Evolutionary conservation across 805 yeast genomes (phyloP).

Genomic region (Yarrowia yakushimensis): DNA sequence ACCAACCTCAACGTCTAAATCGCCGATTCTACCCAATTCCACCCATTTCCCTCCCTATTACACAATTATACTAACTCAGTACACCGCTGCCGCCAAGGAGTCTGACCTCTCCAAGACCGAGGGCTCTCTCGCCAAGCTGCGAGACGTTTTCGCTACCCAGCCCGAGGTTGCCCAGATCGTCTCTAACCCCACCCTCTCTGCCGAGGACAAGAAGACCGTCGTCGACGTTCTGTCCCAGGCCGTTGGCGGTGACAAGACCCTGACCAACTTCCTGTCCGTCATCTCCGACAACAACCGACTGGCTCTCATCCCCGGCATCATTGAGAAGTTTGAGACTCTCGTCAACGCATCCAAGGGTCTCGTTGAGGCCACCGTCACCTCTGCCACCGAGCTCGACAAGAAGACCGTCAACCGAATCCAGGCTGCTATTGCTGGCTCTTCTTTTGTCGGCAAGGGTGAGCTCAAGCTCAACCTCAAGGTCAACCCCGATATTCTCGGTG

Average conservation of each 20-base stretch:
- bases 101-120: conserved; percentile 69
- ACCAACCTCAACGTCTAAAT: not conserved
- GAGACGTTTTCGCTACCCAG: conserved; percentile 57
- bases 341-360: conserved; percentile 88
- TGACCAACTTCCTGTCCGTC: conserved; percentile 74
- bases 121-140: conserved; percentile 58
- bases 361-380: conserved; percentile 88
- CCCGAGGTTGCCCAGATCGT: conserved; percentile 58
- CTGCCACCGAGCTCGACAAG: conserved; percentile 77
- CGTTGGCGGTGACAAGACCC: conserved; percentile 61
- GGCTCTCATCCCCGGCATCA: conserved; percentile 59
- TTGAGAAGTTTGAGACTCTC: conserved; percentile 67
- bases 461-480: conserved; percentile 78
- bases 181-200: conserved; percentile 78
- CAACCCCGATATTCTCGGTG: conserved; percentile 91
- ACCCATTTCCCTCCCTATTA: not conserved
- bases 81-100: conserved; percentile 83
- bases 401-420: conserved; percentile 75
- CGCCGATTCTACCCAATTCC: not conserved
- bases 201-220: conserved; percentile 67
- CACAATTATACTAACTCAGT: conserved; percentile 36
- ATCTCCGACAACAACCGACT: conserved; percentile 95
- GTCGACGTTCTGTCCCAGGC: conserved; percentile 53
- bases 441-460: conserved; percentile 79
- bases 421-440: conserved; percentile 70